phyloP scores from a whole-genome alignment of 2,329 filamentous ascomycete genomes.

The Aotearoamyces nothofagi region DNA sequence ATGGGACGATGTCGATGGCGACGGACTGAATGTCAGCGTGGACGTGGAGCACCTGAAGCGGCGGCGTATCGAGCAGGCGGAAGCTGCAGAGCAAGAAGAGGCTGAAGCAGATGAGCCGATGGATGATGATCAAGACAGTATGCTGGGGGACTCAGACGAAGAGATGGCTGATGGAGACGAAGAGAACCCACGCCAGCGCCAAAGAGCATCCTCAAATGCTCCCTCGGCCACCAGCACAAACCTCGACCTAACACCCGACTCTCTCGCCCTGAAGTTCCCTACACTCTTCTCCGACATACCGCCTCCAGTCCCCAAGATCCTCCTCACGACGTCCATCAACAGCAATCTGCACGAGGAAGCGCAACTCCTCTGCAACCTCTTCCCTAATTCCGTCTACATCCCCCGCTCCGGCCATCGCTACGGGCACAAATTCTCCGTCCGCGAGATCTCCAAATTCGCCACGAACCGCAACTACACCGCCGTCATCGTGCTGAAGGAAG shows the following conservation, averaged over 20 bases:
- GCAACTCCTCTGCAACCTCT: slow-evolving; percentile 60
- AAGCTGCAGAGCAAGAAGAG: slow-evolving; percentile 27
- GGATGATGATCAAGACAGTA: slow-evolving; percentile 57
- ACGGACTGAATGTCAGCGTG: slow-evolving; percentile 35
- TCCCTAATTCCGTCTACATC: slow-evolving; percentile 72
- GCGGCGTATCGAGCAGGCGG: slow-evolving; percentile 33
- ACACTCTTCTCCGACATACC: slow-evolving; percentile 44
- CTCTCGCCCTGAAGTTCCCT: slow-evolving; percentile 45
- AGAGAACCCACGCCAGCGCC: slow-evolving; percentile 11
- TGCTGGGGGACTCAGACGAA: slow-evolving; percentile 48
- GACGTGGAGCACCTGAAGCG: slow-evolving; percentile 45
- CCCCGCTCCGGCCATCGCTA: slow-evolving; percentile 72
- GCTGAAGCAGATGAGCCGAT: slow-evolving; percentile 31
- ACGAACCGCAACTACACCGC: slow-evolving; percentile 70
- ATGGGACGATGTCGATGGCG: slow-evolving; percentile 66
- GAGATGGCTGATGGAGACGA: slow-evolving; percentile 26
- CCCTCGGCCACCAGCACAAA: slow-evolving; percentile 48
- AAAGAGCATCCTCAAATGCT: slow-evolving; percentile 26
- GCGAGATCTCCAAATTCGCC: slow-evolving; percentile 81
- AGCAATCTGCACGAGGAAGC: slow-evolving; percentile 78
- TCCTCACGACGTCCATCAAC: slow-evolving; percentile 84
- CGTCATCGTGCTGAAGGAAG: slow-evolving; percentile 75
- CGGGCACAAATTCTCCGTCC: slow-evolving; percentile 78
- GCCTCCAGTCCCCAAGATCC: slow-evolving; percentile 59
- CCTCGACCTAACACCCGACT: slow-evolving; percentile 45